Conservation (phyloP, 306 rosid species). For the Cicer judaicum region DNA sequence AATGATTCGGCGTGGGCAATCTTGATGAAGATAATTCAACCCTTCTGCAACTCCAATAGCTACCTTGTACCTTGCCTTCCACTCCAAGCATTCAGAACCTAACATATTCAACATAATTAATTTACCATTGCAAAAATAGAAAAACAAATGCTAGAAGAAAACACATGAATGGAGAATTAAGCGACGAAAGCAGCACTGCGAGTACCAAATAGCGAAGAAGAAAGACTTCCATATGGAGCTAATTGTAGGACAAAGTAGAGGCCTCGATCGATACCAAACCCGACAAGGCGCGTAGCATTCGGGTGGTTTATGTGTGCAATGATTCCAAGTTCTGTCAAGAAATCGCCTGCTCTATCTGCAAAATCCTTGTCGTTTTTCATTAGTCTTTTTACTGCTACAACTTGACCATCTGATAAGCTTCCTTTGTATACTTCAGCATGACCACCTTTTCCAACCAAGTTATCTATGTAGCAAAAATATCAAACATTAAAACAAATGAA, state of each 20-base stretch:
- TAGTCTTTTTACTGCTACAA: slow-evolving; percentile 84
- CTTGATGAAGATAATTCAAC: slow-evolving; percentile 76
- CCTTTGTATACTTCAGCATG: slow-evolving; percentile 97
- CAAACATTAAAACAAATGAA: slow-evolving; percentile 1
- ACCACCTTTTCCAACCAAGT: slow-evolving; percentile 91
- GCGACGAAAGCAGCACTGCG: slow-evolving; percentile 43
- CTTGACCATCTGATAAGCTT: slow-evolving; percentile 61
- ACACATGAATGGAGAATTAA: neutral
- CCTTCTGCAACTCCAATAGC: slow-evolving; percentile 90
- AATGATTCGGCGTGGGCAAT: slow-evolving; percentile 86
- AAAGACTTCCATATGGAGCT: slow-evolving; percentile 81
- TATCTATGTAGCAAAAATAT: slow-evolving; percentile 53
- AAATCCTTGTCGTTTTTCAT: slow-evolving; percentile 66
- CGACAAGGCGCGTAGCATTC: slow-evolving; percentile 77
- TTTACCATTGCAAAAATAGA: slow-evolving; percentile 35
- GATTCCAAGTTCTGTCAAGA: slow-evolving; percentile 87
- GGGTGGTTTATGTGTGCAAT: slow-evolving; percentile 88
- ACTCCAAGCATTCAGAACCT: slow-evolving; percentile 71
- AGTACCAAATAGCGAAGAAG: slow-evolving; percentile 78
- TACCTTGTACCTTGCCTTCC: slow-evolving; percentile 80
- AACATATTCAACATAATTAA: slow-evolving; percentile 43
- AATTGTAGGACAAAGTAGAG: slow-evolving; percentile 81
- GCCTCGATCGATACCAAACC: slow-evolving; percentile 80
- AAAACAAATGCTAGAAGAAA: slow-evolving; percentile 2
- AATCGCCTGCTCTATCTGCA: slow-evolving; percentile 77